Evolutionary conservation across 768 basidiomycete species (phyloP).

Genomic region (Calocybe indica): DNA sequence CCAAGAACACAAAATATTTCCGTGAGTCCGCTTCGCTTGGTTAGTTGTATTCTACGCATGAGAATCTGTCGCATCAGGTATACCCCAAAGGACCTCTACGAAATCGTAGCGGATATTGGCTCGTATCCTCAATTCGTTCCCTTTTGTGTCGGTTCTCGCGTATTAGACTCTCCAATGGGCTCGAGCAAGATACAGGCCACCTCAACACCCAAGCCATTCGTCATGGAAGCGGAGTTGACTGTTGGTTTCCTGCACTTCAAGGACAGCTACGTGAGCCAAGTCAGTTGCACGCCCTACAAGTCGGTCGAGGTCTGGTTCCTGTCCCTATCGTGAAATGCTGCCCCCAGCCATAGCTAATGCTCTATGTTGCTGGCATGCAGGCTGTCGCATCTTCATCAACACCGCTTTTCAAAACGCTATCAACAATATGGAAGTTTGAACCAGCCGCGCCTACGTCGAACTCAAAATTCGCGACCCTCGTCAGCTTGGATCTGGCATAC

Average conservation of each 20-base stretch:
- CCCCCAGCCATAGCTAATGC: conserved; percentile 1
- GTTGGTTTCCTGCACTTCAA: conserved; percentile 85
- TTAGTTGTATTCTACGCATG: conserved; percentile 6
- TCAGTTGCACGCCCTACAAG: conserved; percentile 73
- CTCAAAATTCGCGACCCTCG: conserved; percentile 42
- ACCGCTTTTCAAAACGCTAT: conserved; percentile 66
- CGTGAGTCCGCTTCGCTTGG: conserved; percentile 46
- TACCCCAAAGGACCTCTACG: conserved; percentile 70
- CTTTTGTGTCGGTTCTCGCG: conserved; percentile 71
- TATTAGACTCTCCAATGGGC: conserved; percentile 27
- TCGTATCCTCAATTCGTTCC: conserved; percentile 88
- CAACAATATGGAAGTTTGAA: conserved; percentile 71
- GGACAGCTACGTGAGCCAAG: conserved; percentile 84
- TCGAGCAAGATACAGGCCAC: conserved; percentile 13
- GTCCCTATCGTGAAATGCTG: neutral
- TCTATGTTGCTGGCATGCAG: conserved; percentile 28
- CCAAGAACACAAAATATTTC: conserved; percentile 80
- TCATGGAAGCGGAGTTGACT: conserved; percentile 79
- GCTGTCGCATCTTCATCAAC: conserved; percentile 68
- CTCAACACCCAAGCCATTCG: conserved; percentile 23
- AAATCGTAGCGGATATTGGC: conserved; percentile 80
- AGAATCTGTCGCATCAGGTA: conserved; percentile 46
- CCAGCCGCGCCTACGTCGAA: conserved; percentile 29
- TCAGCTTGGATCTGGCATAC: conserved; percentile 81
- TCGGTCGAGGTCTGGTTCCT: conserved; percentile 64